Percentiles rank a stretch among this genome's conserved stretches.
These are phyloP conservation scores for Vitis hybrid DNA, from an alignment of 177 flowering plant genomes.

Conservation along the genomic window DNA sequence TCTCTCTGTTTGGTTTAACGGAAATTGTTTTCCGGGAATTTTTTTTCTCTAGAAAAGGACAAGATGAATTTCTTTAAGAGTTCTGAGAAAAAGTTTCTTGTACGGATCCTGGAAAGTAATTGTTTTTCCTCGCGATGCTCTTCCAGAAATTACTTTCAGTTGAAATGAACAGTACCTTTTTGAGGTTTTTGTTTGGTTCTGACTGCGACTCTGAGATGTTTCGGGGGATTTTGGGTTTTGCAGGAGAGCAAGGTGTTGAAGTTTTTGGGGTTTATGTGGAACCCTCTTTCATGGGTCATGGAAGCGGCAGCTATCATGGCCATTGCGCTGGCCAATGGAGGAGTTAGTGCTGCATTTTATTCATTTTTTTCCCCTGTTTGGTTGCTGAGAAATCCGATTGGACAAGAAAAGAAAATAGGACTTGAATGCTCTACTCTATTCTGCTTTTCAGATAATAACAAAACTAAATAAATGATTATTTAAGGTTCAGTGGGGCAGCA, in stretches of 20 bases:
- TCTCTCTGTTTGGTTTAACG: not conserved
- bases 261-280: slow-evolving; percentile 63
- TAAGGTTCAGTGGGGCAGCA: no score
- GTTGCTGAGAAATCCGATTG: not conserved
- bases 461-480: not conserved
- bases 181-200: not conserved
- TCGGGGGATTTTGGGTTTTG: slow-evolving; percentile 7
- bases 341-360: slow-evolving; percentile 27
- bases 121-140: no score
- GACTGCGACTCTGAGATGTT: not conserved
- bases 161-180: no score
- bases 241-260: slow-evolving; percentile 56
- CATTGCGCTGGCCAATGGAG: slow-evolving; percentile 62
- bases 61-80: no score
- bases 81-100: no score
- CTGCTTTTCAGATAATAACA: not conserved
- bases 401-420: not conserved
- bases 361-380: not conserved
- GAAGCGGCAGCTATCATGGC: slow-evolving; percentile 69
- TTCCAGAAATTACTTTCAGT: no score
- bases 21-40: not conserved
- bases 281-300: slow-evolving; percentile 70
- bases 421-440: not conserved
- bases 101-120: no score
- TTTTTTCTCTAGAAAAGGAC: not conserved